Evolutionary conservation across 768 basidiomycete genomes (phyloP).

Genomic region (Suillus spraguei): DNA sequence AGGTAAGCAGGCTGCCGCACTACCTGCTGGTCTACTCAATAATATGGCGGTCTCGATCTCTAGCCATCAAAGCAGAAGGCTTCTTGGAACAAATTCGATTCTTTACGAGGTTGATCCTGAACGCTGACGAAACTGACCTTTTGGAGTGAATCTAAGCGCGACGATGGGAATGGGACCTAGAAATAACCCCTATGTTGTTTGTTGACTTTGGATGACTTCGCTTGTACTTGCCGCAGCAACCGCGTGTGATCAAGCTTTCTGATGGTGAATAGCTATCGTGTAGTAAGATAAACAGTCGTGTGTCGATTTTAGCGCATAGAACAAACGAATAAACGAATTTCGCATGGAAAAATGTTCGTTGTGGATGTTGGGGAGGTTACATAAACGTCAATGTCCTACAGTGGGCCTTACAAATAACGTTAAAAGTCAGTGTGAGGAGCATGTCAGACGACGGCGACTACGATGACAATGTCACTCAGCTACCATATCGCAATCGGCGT

Average conservation of each 20-base stretch:
- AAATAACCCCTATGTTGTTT: slow-evolving; percentile 4
- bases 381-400: slow-evolving; percentile 1
- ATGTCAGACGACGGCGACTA: background rate
- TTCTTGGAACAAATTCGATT: slow-evolving; percentile 36
- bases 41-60: background rate
- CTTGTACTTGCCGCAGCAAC: background rate
- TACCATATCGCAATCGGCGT: too few relatives aligned
- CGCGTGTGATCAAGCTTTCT: background rate
- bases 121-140: slow-evolving; percentile 31
- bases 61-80: slow-evolving; percentile 31
- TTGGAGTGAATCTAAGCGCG: slow-evolving; percentile 17
- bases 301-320: background rate
- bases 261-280: background rate
- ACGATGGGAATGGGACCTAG: background rate
- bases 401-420: background rate
- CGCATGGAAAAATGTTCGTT: slow-evolving; percentile 2
- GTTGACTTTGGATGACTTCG: background rate
- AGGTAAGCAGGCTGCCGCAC: slow-evolving; percentile 18
- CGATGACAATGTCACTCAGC: background rate
- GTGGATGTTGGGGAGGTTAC: slow-evolving; percentile 16
- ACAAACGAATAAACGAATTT: background rate
- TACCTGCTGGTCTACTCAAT: slow-evolving; percentile 15
- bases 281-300: background rate
- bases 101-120: slow-evolving; percentile 34
- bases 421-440: background rate